Base-by-base conservation (phyloP, 805 yeast species). In the Ogataea ramenticola region DNA sequence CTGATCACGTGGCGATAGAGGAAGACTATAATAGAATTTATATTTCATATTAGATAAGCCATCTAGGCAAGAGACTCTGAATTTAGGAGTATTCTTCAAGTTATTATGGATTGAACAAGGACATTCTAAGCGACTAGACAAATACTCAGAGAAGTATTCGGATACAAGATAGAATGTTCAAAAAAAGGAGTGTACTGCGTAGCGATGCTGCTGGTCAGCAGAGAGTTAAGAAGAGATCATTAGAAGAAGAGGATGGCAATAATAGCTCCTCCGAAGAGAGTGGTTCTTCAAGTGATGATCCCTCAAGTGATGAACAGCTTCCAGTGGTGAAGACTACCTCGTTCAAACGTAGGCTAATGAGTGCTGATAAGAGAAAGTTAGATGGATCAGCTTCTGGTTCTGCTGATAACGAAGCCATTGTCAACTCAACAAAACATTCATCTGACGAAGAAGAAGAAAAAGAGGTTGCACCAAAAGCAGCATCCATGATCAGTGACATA, bases 151-250 rank as follows among this genome's bases (percentile, higher is more conserved):
- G n/a, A n/a, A n/a, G n/a, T n/a, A n/a, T n/a, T n/a, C n/a, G n/a
- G n/a, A n/a, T n/a, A n/a, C n/a, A n/a, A n/a, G n/a, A n/a, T 24
- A 10, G 10, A 24, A 69, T 69, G 74, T 69, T 69, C 56, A 69
- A 68, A 51, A 69, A 66, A 49, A 52, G 74, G 39, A 48, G 30
- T 19, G 45, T 61, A 1, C 60, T n/a, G 16, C 54, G 43, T 44
- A 36, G 20, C 21, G 35, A 4, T 11, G 24, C 33, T 19, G 22
- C 22, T 4, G 11, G 24, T 10, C 31, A 27, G 22, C 30, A 39
- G 35, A 17, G 41, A 20, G 35, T 33, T 2, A 41, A 49, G 12
- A 20, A 43, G 22, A 49, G 46, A 33, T 43, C 39, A 10, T 32
- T 46, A 7, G 41, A 36, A 14, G 42, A 49, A 0, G 48, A 36